These are phyloP conservation scores for Starmerella floricola DNA, from an alignment of 805 yeast genomes.

Conservation along the genomic window DNA sequence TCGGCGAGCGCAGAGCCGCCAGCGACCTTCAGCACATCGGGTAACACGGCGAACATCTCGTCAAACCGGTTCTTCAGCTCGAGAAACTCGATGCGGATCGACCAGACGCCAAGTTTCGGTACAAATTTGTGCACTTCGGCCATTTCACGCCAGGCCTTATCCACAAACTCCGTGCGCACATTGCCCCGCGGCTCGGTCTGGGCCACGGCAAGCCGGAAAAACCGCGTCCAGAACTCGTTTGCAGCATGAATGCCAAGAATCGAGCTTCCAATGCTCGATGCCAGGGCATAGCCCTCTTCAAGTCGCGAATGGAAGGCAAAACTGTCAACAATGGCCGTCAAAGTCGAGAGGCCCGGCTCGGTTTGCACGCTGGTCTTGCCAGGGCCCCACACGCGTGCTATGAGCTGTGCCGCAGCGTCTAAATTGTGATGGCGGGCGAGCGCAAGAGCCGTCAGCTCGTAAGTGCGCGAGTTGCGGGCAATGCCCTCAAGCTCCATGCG, in stretches of 20 bases:
- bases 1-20: constrained; percentile 11
- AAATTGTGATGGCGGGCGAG: constrained; percentile 23
- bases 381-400: constrained; percentile 25
- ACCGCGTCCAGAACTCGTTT: constrained; percentile 21
- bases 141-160: constrained; percentile 18
- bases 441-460: constrained; percentile 26
- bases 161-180: constrained; percentile 10
- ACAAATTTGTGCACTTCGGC: neutral
- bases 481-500: constrained; percentile 22
- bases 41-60: constrained; percentile 12
- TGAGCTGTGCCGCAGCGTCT: constrained; percentile 18
- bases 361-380: constrained; percentile 1
- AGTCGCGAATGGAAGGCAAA: constrained; percentile 23
- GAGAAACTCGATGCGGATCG: constrained; percentile 17
- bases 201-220: constrained; percentile 19
- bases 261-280: constrained; percentile 10
- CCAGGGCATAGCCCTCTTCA: constrained; percentile 21
- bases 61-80: constrained; percentile 19
- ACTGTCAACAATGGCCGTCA: constrained; percentile 23
- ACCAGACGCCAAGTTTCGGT: constrained; percentile 19
- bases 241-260: constrained; percentile 16
- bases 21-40: constrained; percentile 6
- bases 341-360: constrained; percentile 19
- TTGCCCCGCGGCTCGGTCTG: constrained; percentile 17
- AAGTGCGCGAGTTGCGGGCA: constrained; percentile 27